These are phyloP conservation scores for Fusarium mangiferae DNA, from an alignment of 2,329 filamentous ascomycete genomes.

Conservation along the genomic window DNA sequence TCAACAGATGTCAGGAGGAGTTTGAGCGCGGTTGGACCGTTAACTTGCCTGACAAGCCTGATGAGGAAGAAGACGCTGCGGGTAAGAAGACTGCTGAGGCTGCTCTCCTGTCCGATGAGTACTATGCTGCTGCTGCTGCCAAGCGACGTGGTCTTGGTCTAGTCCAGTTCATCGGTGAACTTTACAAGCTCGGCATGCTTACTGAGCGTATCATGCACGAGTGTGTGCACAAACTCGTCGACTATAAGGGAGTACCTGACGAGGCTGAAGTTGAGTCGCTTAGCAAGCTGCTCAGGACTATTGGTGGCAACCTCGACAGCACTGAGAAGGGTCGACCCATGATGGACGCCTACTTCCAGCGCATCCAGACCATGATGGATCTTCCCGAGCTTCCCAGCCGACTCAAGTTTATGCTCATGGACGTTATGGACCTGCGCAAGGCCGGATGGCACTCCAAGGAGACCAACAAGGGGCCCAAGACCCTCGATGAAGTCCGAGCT, in stretches of 20 bases:
- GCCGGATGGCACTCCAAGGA: conserved; percentile 88
- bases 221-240: conserved; percentile 95
- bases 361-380: conserved; percentile 84
- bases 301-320: conserved; percentile 85
- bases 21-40: conserved; percentile 98
- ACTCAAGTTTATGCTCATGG: conserved; percentile 96
- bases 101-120: conserved; percentile 91
- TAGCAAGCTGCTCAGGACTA: conserved; percentile 90
- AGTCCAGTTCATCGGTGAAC: conserved; percentile 98
- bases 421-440: conserved; percentile 85
- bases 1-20: conserved; percentile 98
- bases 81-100: conserved; percentile 73
- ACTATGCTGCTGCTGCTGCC: conserved; percentile 91
- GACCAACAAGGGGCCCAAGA: conserved; percentile 94
- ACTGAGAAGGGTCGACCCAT: conserved; percentile 85
- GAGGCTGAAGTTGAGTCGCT: conserved; percentile 97
- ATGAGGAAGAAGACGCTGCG: conserved; percentile 67
- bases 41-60: conserved; percentile 77
- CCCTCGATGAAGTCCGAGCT: conserved; percentile 88
- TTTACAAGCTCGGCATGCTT: conserved; percentile 98
- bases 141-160: conserved; percentile 98
- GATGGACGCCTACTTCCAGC: conserved; percentile 94
- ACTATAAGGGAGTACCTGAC: conserved; percentile 92
- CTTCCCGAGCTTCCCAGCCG: conserved; percentile 85
- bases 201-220: conserved; percentile 99